phyloP scores from a whole-genome alignment of 176 grass and related monocot species.

The Triticum timopheevii region DNA sequence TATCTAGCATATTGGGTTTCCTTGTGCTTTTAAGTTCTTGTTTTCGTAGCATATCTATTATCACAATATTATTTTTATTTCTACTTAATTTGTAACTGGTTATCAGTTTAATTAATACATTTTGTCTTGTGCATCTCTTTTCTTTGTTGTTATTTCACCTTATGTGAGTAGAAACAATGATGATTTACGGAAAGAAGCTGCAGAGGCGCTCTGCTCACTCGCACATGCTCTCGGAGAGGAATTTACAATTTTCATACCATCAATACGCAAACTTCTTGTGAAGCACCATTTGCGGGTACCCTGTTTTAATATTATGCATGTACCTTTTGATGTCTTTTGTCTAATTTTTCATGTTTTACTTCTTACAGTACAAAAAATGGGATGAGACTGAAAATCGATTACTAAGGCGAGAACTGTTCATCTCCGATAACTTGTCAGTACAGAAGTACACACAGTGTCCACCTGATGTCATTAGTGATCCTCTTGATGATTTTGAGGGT shows the following conservation, averaged over 20 bases:
- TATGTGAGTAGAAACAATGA: constrained; percentile 75
- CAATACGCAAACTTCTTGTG: constrained; percentile 83
- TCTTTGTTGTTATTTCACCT: constrained; percentile 19
- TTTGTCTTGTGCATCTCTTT: background rate
- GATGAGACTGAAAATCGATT: constrained; percentile 78
- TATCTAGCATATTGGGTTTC: background rate
- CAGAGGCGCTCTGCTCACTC: constrained; percentile 89
- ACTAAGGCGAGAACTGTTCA: constrained; percentile 55
- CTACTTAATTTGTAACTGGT: background rate
- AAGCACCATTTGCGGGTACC: constrained; percentile 88
- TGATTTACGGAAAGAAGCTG: constrained; percentile 88
- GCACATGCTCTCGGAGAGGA: constrained; percentile 94
- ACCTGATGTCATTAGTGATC: constrained; percentile 82
- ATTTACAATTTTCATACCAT: constrained; percentile 84
- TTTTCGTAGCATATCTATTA: constrained; percentile 12
- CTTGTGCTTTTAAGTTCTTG: background rate
- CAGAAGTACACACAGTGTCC: constrained; percentile 73
- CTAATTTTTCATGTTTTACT: constrained; percentile 30
- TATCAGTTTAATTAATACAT: background rate
- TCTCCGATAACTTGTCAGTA: constrained; percentile 62
- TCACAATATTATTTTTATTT: background rate
- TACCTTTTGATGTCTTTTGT: background rate
- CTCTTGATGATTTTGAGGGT: constrained; percentile 72
- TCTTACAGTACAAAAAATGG: constrained; percentile 84
- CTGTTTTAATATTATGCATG: constrained; percentile 26